Evolutionary conservation across 306 rosid genomes (phyloP), one percentile per base, ranked within the genome.

Genomic region (Rosa multiflora): DNA sequence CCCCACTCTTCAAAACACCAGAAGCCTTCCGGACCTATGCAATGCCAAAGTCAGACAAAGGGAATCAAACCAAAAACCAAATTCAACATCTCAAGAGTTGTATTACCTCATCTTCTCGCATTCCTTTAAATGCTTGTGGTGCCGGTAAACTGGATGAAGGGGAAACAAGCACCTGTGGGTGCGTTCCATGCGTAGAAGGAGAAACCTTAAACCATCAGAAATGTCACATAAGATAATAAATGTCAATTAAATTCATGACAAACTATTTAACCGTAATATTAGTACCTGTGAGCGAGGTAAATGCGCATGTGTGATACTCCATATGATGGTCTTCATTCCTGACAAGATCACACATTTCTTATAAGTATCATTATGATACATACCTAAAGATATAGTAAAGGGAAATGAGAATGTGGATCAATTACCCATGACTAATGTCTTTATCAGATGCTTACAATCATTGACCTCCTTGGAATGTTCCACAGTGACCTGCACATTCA

Each of bases 261-360:
- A 71, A 76, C 70, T 68, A 44, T 37, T 56, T 73, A 67, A 71
- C 39, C 15, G 4, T 80, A n/a, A 75, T 78, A 76, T 72, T 40
- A 81, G 67, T 81, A 96, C 99, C 96, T 96, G 99, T 61, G 96
- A 84, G 75, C 98, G 90, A 23, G 98, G 97, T 81, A 93, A 87
- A 83, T 95, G 97, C 32, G 99, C 97, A 86, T 96, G 97, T 72
- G 98, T 96, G 81, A 96, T 96, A 83, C 98, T 96, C 98, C 98
- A 96, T 88, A 96, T 87, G 83, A 93, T 96, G 61, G 99, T 96
- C 89, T 96, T 96, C 99, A 96, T 96, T 90, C 99, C 99, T 96
- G 88, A 79, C 71, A 80, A 48, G 10, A 74, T 53, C 67, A 42
- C 2, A 53, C 20, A 51, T 10, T 42, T 46, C 47, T 4, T 23